These are phyloP conservation scores for Phytopythium litorale DNA, from an alignment of 352 stramenopile species.

Conservation along the genomic window DNA sequence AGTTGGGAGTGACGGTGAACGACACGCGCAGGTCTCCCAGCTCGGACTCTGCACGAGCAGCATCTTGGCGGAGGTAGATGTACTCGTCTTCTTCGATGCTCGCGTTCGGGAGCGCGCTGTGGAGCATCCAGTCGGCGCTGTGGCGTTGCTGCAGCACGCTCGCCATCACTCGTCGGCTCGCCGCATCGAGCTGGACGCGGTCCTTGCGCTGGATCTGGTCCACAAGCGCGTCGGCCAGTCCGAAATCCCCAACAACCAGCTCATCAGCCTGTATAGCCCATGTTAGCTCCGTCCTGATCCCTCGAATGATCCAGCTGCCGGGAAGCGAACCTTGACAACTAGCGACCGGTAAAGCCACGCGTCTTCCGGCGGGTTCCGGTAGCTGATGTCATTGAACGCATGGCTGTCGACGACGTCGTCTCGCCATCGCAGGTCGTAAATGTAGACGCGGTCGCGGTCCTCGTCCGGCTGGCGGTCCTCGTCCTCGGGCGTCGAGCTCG, in stretches of 20 bases:
- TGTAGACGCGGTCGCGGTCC: constrained; percentile 61
- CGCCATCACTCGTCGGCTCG: constrained; percentile 45
- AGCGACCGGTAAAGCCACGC: constrained; percentile 43
- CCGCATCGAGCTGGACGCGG: constrained; percentile 34
- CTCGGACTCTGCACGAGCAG: constrained; percentile 11
- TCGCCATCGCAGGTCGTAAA: constrained; percentile 65
- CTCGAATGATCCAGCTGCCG: not conserved
- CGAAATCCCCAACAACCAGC: constrained; percentile 62
- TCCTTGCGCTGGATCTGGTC: constrained; percentile 67
- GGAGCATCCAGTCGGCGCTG: constrained; percentile 29
- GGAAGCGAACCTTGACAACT: constrained; percentile 16
- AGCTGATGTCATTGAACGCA: constrained; percentile 53
- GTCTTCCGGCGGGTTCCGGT: constrained; percentile 56
- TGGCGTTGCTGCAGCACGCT: constrained; percentile 52
- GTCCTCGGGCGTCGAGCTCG: constrained; percentile 31
- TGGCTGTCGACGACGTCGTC: constrained; percentile 48
- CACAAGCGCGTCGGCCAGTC: constrained; percentile 46
- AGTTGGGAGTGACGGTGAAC: constrained; percentile 61
- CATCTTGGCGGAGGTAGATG: constrained; percentile 35
- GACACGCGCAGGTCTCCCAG: constrained; percentile 62
- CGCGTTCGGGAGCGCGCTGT: constrained; percentile 44
- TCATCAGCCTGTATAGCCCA: constrained; percentile 12
- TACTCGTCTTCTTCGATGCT: constrained; percentile 49
- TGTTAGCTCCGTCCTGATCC: not conserved
- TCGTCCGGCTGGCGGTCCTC: constrained; percentile 44